Percentiles rank a stretch among this genome's conserved stretches.
These are phyloP conservation scores for Talaromyces rugulosus DNA, from an alignment of 2,329 filamentous ascomycete genomes.

Conservation along the genomic window DNA sequence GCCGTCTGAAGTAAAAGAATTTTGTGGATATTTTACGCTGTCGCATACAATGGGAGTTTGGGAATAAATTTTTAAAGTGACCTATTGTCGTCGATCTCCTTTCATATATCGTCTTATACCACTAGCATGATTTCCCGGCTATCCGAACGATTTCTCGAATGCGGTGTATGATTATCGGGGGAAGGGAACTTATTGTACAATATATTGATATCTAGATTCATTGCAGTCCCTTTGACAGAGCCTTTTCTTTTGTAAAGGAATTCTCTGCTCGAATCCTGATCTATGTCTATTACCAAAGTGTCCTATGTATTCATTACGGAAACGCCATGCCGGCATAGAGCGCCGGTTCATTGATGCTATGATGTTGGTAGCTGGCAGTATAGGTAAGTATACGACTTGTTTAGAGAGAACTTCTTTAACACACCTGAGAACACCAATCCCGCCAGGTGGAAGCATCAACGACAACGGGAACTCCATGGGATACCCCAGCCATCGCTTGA, in stretches of 20 bases:
- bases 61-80: slow-evolving; percentile 3
- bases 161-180: slow-evolving; percentile 9
- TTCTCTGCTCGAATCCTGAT: background rate
- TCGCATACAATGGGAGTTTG: slow-evolving; percentile 11
- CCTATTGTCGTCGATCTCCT: background rate
- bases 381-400: background rate
- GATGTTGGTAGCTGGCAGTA: slow-evolving; percentile 30
- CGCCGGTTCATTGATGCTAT: slow-evolving; percentile 37
- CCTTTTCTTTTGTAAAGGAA: background rate
- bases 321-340: slow-evolving; percentile 41
- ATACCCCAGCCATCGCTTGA: slow-evolving; percentile 44
- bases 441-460: slow-evolving; percentile 45
- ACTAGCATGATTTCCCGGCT: background rate
- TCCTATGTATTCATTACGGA: background rate
- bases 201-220: slow-evolving; percentile 6
- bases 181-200: slow-evolving; percentile 6
- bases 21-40: background rate
- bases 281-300: background rate
- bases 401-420: background rate
- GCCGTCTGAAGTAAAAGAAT: slow-evolving; percentile 11
- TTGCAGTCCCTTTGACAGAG: background rate
- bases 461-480: slow-evolving; percentile 37
- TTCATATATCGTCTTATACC: background rate
- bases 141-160: background rate
- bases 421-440: slow-evolving; percentile 39